Conservation (phyloP, 2,329 filamentous ascomycete species). For the Amphichorda felina region DNA sequence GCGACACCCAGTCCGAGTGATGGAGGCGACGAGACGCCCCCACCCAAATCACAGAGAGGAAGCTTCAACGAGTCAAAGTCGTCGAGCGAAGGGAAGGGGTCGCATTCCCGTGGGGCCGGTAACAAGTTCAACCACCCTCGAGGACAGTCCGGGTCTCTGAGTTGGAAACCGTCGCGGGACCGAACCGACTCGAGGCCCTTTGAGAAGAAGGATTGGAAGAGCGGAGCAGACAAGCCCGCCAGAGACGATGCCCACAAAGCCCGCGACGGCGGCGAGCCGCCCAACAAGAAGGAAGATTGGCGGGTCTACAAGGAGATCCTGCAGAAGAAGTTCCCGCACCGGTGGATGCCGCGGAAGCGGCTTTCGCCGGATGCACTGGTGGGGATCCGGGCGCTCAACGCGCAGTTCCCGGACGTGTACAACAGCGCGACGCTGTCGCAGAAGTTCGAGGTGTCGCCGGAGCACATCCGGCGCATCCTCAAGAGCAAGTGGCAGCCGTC, state of each 20-base stretch:
- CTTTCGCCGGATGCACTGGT: conserved; percentile 85
- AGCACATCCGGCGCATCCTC: conserved; percentile 79
- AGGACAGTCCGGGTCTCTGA: no score
- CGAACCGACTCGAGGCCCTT: no score
- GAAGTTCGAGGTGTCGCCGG: conserved; percentile 76
- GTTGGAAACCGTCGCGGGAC: no score
- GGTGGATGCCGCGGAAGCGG: conserved; percentile 75
- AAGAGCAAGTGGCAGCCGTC: conserved; percentile 63
- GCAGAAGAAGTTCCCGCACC: conserved; percentile 65
- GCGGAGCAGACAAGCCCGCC: no score
- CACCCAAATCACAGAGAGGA: no score
- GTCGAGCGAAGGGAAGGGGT: no score
- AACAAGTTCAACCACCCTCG: no score
- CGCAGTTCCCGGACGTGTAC: conserved; percentile 65
- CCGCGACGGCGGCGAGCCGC: not conserved
- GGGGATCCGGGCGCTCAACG: conserved; percentile 77
- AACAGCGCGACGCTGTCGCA: conserved; percentile 61
- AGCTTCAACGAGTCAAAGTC: no score
- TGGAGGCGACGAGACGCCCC: no score
- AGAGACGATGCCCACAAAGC: not conserved
- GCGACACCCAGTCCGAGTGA: no score
- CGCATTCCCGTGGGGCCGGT: no score
- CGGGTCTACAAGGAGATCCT: conserved; percentile 63
- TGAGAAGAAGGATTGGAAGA: no score
- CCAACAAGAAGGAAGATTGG: conserved; percentile 36